A percentile compares a stretch with the other conserved stretches of the same genome.
Evolutionary conservation across 2,329 filamentous ascomycete species (phyloP).

Genomic region (Neonectria sp.): DNA sequence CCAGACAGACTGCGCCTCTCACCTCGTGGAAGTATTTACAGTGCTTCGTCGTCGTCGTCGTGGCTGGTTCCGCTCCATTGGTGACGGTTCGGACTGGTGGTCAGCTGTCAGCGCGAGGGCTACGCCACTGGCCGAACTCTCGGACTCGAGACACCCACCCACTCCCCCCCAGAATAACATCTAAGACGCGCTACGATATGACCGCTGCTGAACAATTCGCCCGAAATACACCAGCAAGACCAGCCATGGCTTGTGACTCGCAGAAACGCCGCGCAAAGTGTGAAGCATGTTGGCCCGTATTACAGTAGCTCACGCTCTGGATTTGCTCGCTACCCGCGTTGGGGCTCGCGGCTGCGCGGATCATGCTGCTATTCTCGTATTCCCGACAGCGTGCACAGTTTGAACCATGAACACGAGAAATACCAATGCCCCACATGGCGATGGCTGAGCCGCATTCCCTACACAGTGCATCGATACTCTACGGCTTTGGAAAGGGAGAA

Average conservation of each 20-base stretch:
- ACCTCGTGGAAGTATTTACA: not conserved
- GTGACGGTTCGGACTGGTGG: not conserved
- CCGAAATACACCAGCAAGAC: not conserved
- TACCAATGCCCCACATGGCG: constrained; percentile 18
- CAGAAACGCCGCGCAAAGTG: not conserved
- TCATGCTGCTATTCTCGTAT: constrained; percentile 5
- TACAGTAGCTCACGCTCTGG: not conserved
- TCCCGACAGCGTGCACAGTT: constrained; percentile 6
- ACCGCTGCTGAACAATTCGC: not conserved
- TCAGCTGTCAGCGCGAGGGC: not conserved
- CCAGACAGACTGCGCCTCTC: not conserved
- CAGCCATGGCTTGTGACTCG: not conserved
- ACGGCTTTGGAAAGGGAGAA: not conserved
- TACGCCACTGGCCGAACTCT: not conserved
- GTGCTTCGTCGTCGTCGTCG: not conserved
- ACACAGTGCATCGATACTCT: constrained; percentile 3
- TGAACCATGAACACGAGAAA: constrained; percentile 21
- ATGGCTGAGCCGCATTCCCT: constrained; percentile 15
- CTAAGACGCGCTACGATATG: not conserved
- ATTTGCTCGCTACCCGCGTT: not conserved
- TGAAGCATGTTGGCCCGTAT: not conserved
- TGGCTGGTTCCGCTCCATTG: constrained; percentile 1
- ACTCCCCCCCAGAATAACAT: not conserved
- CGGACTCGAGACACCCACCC: not conserved
- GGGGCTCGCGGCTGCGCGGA: not conserved